phyloP scores from a whole-genome alignment of 2,329 filamentous ascomycete species.

The Calcarisporium arbuscula region DNA sequence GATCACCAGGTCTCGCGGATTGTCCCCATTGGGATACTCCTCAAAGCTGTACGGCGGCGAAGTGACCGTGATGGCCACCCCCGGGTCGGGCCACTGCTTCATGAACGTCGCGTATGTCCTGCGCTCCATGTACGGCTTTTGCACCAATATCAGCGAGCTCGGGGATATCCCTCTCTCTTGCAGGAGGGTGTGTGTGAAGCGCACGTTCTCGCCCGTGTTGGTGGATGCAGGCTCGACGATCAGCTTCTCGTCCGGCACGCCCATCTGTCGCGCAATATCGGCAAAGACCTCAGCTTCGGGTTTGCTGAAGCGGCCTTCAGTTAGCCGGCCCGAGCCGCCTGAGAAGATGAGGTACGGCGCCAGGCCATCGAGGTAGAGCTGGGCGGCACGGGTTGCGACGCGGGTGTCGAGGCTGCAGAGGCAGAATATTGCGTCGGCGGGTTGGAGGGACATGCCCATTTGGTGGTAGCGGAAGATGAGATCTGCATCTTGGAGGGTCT shows the following conservation, averaged over 20 bases:
- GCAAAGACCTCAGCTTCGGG: constrained; percentile 39
- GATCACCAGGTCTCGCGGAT: constrained; percentile 34
- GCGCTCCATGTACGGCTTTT: constrained; percentile 44
- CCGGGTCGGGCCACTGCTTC: constrained; percentile 36
- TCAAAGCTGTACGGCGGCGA: constrained; percentile 31
- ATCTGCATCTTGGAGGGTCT: constrained; percentile 23
- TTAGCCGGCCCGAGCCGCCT: constrained; percentile 34
- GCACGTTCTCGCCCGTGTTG: constrained; percentile 43
- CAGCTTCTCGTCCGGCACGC: constrained; percentile 31
- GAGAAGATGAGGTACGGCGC: constrained; percentile 37
- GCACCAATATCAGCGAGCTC: constrained; percentile 34
- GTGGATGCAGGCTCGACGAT: constrained; percentile 32
- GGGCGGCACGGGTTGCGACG: constrained; percentile 34
- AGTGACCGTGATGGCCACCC: constrained; percentile 30
- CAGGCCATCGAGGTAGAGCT: constrained; percentile 33
- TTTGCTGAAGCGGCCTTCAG: constrained; percentile 27
- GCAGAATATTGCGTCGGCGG: constrained; percentile 37
- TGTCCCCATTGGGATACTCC: constrained; percentile 34
- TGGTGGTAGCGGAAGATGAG: constrained; percentile 38
- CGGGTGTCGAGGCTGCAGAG: constrained; percentile 41
- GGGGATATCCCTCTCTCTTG: constrained; percentile 15
- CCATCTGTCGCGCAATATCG: constrained; percentile 29
- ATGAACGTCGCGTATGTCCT: constrained; percentile 39
- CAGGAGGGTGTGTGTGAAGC: constrained; percentile 33
- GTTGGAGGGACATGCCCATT: constrained; percentile 27